These are phyloP conservation scores for Leccinum obscurum DNA, from an alignment of 768 basidiomycete genomes.

Conservation along the genomic window DNA sequence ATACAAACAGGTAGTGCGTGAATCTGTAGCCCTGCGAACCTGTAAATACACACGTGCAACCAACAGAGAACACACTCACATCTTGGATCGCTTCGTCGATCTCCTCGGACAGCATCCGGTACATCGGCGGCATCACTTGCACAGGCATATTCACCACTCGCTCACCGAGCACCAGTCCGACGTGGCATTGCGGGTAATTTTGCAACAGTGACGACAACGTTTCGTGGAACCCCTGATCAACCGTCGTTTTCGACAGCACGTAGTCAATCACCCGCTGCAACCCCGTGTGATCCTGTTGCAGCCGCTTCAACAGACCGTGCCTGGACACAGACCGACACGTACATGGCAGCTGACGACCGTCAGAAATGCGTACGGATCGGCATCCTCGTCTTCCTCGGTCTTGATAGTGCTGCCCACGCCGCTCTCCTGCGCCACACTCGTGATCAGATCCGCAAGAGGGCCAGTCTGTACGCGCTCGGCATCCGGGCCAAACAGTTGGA, in stretches of 20 bases:
- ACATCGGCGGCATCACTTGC: slow-evolving; percentile 90
- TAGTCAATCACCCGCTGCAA: slow-evolving; percentile 73
- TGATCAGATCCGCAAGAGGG: slow-evolving; percentile 76
- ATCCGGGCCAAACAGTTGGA: slow-evolving; percentile 71
- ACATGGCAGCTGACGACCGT: slow-evolving; percentile 82
- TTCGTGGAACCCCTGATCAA: slow-evolving; percentile 49
- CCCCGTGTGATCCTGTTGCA: slow-evolving; percentile 65
- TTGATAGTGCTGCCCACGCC: slow-evolving; percentile 88
- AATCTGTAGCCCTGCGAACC: slow-evolving; percentile 58
- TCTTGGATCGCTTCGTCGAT: slow-evolving; percentile 69
- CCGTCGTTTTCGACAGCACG: slow-evolving; percentile 57
- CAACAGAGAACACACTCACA: slow-evolving; percentile 40
- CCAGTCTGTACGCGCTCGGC: slow-evolving; percentile 69
- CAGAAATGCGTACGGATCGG: slow-evolving; percentile 85
- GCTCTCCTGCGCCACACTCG: slow-evolving; percentile 70
- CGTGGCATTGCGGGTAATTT: slow-evolving; percentile 39
- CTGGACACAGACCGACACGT: slow-evolving; percentile 12
- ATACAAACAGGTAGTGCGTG: slow-evolving; percentile 72
- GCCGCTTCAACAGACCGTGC: not conserved
- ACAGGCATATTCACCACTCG: slow-evolving; percentile 95
- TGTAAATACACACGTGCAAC: not conserved
- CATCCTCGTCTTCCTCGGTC: slow-evolving; percentile 54
- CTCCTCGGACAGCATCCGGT: slow-evolving; percentile 84
- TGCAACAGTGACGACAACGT: slow-evolving; percentile 47
- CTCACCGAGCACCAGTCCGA: slow-evolving; percentile 86